Evolutionary conservation across 306 rosid species (phyloP).

Genomic region (Dicorynia guianensis): DNA sequence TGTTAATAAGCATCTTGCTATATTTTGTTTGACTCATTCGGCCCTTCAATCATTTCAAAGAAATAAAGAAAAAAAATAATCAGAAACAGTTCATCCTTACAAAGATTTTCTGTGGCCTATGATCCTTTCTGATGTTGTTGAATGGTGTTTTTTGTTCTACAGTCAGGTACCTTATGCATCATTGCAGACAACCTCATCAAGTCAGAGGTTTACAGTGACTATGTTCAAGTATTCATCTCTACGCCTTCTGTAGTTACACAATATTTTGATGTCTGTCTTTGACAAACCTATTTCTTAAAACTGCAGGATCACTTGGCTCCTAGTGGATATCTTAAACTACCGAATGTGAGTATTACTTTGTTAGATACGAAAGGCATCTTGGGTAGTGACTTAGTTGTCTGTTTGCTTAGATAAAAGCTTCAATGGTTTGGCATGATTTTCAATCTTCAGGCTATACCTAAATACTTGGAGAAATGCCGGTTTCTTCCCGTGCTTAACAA

Average conservation of each 20-base stretch:
- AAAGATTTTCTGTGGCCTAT: constrained; percentile 26
- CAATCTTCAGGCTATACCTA: constrained; percentile 67
- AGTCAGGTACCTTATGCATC: constrained; percentile 69
- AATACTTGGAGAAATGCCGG: constrained; percentile 66
- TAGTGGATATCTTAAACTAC: constrained; percentile 87
- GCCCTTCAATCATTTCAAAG: constrained; percentile 30
- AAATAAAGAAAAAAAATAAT: not conserved
- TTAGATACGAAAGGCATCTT: constrained; percentile 19
- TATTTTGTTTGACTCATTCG: constrained; percentile 18
- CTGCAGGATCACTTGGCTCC: constrained; percentile 94
- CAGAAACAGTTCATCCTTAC: constrained; percentile 12
- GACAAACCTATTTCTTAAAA: constrained; percentile 38
- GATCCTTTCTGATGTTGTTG: constrained; percentile 20
- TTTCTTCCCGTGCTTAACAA: constrained; percentile 93
- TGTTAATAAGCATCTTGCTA: constrained; percentile 22
- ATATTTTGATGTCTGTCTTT: constrained; percentile 27
- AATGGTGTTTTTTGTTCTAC: constrained; percentile 49
- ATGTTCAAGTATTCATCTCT: constrained; percentile 68
- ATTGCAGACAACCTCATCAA: constrained; percentile 70
- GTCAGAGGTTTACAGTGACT: constrained; percentile 68
- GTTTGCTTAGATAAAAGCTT: constrained; percentile 8
- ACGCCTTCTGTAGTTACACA: constrained; percentile 16
- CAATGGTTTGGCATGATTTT: constrained; percentile 21
- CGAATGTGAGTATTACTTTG: constrained; percentile 69
- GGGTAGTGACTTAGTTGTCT: constrained; percentile 4